Percentiles rank a stretch among this genome's conserved stretches.
These are phyloP conservation scores for Lactifluus pinguis DNA, from an alignment of 768 basidiomycete genomes.

Conservation along the genomic window DNA sequence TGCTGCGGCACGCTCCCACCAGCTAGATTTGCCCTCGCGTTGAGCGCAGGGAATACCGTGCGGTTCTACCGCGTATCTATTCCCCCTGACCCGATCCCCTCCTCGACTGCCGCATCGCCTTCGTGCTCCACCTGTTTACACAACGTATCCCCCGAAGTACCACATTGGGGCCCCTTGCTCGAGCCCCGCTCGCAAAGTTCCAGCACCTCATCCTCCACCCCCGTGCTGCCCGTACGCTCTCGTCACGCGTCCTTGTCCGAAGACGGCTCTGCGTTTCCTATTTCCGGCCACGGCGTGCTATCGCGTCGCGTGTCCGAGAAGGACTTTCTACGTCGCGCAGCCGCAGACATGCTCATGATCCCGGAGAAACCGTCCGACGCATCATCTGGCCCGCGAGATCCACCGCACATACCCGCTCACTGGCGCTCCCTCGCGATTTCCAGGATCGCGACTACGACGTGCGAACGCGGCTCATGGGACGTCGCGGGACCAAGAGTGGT, in stretches of 20 bases:
- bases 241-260: conserved; percentile 40
- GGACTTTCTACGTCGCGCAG: conserved; percentile 41
- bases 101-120: conserved; percentile 23
- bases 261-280: conserved; percentile 56
- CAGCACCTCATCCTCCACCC: conserved; percentile 40
- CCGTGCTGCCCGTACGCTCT: conserved; percentile 36
- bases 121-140: conserved; percentile 61
- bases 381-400: conserved; percentile 17
- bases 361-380: conserved; percentile 31
- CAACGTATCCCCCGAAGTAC: conserved; percentile 30
- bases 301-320: conserved; percentile 68
- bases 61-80: conserved; percentile 54
- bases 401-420: conserved; percentile 26
- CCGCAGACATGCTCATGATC: conserved; percentile 38
- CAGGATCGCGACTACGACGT: conserved; percentile 45
- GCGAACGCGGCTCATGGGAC: conserved; percentile 78
- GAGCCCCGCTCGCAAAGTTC: conserved; percentile 47
- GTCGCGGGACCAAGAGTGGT: conserved; percentile 43
- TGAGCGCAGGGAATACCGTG: conserved; percentile 57
- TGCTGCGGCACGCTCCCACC: conserved; percentile 60
- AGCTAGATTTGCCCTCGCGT: conserved; percentile 56
- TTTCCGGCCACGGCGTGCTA: conserved; percentile 73
- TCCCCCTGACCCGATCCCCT: conserved; percentile 33
- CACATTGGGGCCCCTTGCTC: conserved; percentile 35
- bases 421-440: conserved; percentile 54